Evolutionary conservation across 495 filamentous ascomycete genomes (phyloP), one percentile per base, ranked within the genome.

Genomic region (Cudoniella acicularis): DNA sequence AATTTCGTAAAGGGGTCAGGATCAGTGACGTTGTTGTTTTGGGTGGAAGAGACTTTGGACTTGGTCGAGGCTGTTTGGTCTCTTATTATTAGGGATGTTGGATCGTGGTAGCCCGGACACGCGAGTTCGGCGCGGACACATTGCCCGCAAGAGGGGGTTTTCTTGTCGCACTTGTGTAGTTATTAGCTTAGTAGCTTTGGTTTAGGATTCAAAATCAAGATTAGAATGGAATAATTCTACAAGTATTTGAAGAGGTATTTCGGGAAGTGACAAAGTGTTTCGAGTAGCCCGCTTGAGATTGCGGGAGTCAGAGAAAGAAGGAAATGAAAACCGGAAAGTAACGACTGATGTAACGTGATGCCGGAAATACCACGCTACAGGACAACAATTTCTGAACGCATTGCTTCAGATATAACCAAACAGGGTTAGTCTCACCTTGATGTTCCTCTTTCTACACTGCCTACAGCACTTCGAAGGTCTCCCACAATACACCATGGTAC

Each of bases 31-130:
- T 4, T 36, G 30, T 13, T 4, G 30, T 36, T 36, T 6, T 30
- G n/a, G 16, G 55, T 2, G n/a, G 40, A 6, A 22, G 18, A 17
- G 23, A 23, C 25, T 10, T 24, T 23, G 1, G 30, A n/a, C 4
- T 24, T 30, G 10, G 20, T 23, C n/a, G 22, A 20, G 22, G 21
- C 10, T 1, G 52, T 61, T 26, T 61, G 43, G 25, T 61, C 48
- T 25, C 52, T 24, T 30, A 61, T 50, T 1, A 56, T 23, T 24
- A 61, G 45, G 16, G 52, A 25, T 46, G 11, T 3, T 1, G 52
- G 45, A 24, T 61, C 27, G 46, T 56, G 53, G 22, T 61, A 61
- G 13, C 59, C 59, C 8, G 52, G 30, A 30, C 59, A 61, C 2
- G 22, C 17, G 26, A 61, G 26, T 2, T 47, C 41, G 10, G 59